Evolutionary conservation across 352 stramenopile genomes (phyloP), one percentile per base, ranked within the genome.

Genomic region (Globisporangium acanthophoron): DNA sequence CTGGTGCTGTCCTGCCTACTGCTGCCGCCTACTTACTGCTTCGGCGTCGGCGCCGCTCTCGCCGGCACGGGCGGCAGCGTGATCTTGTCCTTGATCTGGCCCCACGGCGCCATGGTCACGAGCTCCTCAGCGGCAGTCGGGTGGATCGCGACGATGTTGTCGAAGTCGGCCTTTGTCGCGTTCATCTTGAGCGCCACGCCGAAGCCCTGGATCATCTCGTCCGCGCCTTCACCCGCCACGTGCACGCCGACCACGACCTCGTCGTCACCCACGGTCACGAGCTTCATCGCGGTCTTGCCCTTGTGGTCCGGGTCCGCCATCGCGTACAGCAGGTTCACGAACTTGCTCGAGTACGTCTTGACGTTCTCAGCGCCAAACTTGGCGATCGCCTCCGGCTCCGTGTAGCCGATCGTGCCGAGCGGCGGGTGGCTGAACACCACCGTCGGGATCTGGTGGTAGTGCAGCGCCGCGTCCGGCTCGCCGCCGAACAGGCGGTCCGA

Each of bases 131-230:
- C 81, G 0, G 92, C 88, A 5, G 96, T 99, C 18, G 96, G 96
- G 77, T 99, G 96, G 69, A 99, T 98, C 21, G 92, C 97, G 51
- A 99, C 86, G 56, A 82, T 95, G 54, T 83, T 84, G 72, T 99
- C 96, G 64, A 99, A 98, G 70, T 99, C 96, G 33, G 85, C 85
- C 74, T 99, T 98, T 49, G 96, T 99, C 5, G 94, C 94, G 50
- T 93, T 94, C 91, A 99, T 98, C 73, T 99, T 99, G 61, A 99
- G 89, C 3, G 97, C 97, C 21, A 99, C 94, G 53, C 88, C 97
- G 69, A 99, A 99, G 57, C 97, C 97, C 76, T 99, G 97, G 61
- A 99, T 71, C 75, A 99, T 98, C 81, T 99, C 97, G 73, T 99
- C 97, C 7, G 89, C 90, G 13, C 76, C 91, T 62, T 96, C 86